Conservation (phyloP, 257 asterid species). For the Solanum etuberosum region DNA sequence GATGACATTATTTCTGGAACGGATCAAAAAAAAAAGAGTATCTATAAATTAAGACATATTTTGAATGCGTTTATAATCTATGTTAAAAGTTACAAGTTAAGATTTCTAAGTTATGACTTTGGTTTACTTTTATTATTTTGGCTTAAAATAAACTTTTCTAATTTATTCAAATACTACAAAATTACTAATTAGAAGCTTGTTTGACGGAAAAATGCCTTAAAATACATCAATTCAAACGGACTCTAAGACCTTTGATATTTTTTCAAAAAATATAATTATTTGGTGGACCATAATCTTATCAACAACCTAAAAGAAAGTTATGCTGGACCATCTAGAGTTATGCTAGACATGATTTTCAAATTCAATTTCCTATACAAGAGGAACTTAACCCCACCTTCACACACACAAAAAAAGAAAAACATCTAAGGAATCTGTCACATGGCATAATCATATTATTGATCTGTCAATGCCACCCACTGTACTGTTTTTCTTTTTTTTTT, state of each 20-base stretch:
- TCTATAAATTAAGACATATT: neutral
- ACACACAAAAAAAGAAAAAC: neutral
- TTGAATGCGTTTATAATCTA: neutral
- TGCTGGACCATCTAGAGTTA: neutral
- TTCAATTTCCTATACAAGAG: neutral
- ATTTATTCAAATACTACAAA: neutral
- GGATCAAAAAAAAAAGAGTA: no score
- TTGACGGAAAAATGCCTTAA: neutral
- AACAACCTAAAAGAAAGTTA: neutral
- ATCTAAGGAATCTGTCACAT: neutral
- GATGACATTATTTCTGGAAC: no score
- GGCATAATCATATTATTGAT: neutral
- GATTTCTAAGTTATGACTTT: neutral
- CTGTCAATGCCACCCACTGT: neutral
- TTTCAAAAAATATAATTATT: neutral
- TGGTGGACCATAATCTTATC: neutral
- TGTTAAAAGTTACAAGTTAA: neutral
- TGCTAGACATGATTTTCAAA: neutral
- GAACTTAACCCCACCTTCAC: neutral
- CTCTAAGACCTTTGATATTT: neutral
- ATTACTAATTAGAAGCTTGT: neutral
- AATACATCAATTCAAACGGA: neutral
- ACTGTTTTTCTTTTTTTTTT: neutral
- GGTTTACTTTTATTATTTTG: neutral
- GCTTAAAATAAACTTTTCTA: neutral